Conservation (phyloP, 805 yeast species). For the Grigorovia humatica region DNA sequence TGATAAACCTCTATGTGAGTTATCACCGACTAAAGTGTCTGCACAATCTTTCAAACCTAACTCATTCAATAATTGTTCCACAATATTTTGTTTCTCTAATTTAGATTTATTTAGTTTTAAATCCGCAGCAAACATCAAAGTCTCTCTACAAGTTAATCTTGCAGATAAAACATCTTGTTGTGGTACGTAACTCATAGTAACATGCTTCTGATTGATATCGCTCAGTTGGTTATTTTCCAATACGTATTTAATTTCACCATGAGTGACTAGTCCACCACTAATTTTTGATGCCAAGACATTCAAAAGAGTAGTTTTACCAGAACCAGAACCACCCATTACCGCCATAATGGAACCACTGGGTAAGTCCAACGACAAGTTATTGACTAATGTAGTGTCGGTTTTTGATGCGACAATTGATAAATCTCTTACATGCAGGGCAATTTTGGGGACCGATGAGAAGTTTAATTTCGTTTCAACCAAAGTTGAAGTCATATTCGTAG, state of each 20-base stretch:
- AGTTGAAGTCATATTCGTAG: constrained; percentile 2
- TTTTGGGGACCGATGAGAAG: constrained; percentile 15
- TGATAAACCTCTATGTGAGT: constrained; percentile 49
- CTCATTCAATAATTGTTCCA: constrained; percentile 50
- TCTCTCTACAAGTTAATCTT: constrained; percentile 62
- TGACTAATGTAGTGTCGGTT: constrained; percentile 31
- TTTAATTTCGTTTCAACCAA: constrained; percentile 18
- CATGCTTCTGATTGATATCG: constrained; percentile 3
- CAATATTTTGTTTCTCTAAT: constrained; percentile 37
- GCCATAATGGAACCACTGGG: constrained; percentile 59
- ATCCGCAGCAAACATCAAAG: constrained; percentile 60
- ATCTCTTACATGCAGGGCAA: constrained; percentile 18
- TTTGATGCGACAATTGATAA: constrained; percentile 21
- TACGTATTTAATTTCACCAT: constrained; percentile 33
- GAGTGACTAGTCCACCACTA: constrained; percentile 30
- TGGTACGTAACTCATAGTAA: constrained; percentile 46
- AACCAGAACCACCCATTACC: constrained; percentile 80
- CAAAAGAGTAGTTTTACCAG: constrained; percentile 74
- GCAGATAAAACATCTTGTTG: constrained; percentile 70
- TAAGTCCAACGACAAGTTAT: constrained; percentile 48
- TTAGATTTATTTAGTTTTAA: constrained; percentile 44
- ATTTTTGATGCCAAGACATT: constrained; percentile 53
- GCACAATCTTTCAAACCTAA: constrained; percentile 58
- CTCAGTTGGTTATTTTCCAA: constrained; percentile 7
- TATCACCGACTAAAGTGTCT: constrained; percentile 48